Percentiles rank a stretch among this genome's conserved stretches.
Evolutionary conservation across 1,284 basidiomycete species (phyloP).

Genomic region (Malassezia arunalokei): DNA sequence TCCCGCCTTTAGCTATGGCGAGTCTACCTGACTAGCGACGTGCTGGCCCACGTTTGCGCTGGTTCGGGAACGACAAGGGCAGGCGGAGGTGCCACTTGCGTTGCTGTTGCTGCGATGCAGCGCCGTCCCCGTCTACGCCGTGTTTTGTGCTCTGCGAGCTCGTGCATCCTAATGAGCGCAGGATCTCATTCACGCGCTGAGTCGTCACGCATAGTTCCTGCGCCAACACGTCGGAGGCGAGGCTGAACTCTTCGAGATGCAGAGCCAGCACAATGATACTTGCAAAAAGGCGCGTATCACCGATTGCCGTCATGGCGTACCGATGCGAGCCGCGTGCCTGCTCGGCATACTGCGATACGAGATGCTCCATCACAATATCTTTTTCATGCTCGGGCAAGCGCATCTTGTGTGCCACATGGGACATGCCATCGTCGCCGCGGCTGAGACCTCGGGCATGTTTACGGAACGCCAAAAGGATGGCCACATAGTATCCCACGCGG

Average conservation of each 20-base stretch:
- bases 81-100: conserved; percentile 27
- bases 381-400: conserved; percentile 11
- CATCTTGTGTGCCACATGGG: conserved; percentile 17
- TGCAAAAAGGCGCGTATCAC: conserved; percentile 32
- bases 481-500: conserved; percentile 16
- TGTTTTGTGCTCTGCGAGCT: conserved; percentile 17
- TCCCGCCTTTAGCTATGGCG: conserved; percentile 14
- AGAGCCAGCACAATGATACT: conserved; percentile 34
- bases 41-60: conserved; percentile 12
- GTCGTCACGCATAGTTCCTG: conserved; percentile 16
- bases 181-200: conserved; percentile 21
- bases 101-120: conserved; percentile 9
- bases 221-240: conserved; percentile 22
- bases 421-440: conserved; percentile 9
- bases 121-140: conserved; percentile 3
- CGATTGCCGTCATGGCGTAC: conserved; percentile 12
- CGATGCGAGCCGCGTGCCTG: conserved; percentile 12
- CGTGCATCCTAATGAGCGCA: conserved; percentile 26
- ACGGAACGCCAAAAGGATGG: conserved; percentile 19
- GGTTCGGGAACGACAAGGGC: conserved; percentile 12
- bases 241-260: conserved; percentile 36
- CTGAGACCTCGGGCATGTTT: conserved; percentile 4
- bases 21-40: conserved; percentile 10
- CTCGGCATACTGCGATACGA: conserved; percentile 21
- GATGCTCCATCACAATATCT: conserved; percentile 19